phyloP scores from a whole-genome alignment of 306 rosid genomes.

The Vigna trinervia region DNA sequence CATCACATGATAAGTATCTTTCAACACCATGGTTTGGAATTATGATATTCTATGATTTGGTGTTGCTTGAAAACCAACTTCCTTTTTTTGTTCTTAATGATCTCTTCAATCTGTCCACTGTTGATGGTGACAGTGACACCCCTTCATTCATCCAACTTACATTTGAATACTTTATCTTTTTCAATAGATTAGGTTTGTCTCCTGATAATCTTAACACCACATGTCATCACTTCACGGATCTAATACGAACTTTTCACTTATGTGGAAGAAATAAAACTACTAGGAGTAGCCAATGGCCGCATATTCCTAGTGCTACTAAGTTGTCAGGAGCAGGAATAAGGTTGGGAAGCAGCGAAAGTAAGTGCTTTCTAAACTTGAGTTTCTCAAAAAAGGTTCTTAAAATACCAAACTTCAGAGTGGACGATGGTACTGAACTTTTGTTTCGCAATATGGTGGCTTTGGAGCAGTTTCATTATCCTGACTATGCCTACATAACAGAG shows the following conservation, averaged over 20 bases:
- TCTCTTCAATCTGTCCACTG: too few species aligned
- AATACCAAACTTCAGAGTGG: conserved; percentile 41
- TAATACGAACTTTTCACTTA: conserved; percentile 38
- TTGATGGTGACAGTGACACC: too few species aligned
- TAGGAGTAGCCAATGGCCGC: too few species aligned
- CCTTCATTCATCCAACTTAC: conserved; percentile 33
- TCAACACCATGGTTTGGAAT: too few species aligned
- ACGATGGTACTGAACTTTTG: conserved; percentile 42
- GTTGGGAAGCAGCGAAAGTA: not conserved
- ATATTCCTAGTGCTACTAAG: conserved; percentile 30
- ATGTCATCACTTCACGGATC: conserved; percentile 48
- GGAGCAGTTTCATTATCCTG: conserved; percentile 46
- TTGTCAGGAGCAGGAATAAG: conserved; percentile 44
- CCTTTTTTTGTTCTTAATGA: conserved; percentile 23
- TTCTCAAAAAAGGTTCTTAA: conserved; percentile 37
- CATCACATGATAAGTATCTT: too few species aligned
- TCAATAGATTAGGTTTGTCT: not conserved
- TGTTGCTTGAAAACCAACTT: conserved; percentile 46
- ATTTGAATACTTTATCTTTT: conserved; percentile 12
- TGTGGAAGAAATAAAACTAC: too few species aligned
- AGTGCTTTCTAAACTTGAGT: conserved; percentile 10
- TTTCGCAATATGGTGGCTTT: conserved; percentile 50
- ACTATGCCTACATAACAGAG: conserved; percentile 29
- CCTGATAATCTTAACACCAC: too few species aligned
- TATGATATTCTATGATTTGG: conserved; percentile 12